A percentile compares a stretch with the other conserved stretches of the same genome.
Conservation (phyloP, 2,329 filamentous ascomycete genomes). For the Pseudogymnoascus sp. region DNA sequence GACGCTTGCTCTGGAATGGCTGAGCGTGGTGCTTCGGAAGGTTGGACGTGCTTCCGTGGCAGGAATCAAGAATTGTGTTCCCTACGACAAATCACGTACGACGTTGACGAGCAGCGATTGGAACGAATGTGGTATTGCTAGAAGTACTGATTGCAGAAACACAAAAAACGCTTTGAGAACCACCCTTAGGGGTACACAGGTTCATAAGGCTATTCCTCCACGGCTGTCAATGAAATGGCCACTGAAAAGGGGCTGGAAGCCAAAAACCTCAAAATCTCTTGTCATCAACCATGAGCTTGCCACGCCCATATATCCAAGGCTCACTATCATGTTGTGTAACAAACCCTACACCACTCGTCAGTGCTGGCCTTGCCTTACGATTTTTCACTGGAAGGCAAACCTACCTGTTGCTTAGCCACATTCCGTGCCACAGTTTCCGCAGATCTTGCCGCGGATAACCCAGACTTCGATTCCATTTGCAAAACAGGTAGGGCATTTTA, state of each 20-base stretch:
- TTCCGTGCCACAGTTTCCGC: slow-evolving; percentile 42
- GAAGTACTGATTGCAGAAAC: not conserved
- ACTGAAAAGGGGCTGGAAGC: not conserved
- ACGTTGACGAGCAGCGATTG: not conserved
- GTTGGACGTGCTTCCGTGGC: not conserved
- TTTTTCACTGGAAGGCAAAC: not conserved
- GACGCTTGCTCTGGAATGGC: not conserved
- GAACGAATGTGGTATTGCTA: slow-evolving; percentile 1
- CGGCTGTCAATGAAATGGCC: not conserved
- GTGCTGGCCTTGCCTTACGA: not conserved
- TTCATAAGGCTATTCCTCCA: not conserved
- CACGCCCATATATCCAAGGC: not conserved
- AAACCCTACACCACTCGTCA: not conserved
- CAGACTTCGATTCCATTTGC: slow-evolving; percentile 42
- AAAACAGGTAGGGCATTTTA: slow-evolving; percentile 43
- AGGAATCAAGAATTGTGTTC: not conserved
- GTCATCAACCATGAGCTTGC: not conserved
- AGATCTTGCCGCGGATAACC: slow-evolving; percentile 45
- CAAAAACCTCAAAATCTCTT: not conserved
- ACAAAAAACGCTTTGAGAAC: not conserved
- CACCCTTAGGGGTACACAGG: not conserved
- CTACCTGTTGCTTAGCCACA: slow-evolving; percentile 22
- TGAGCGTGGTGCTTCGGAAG: not conserved
- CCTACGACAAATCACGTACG: not conserved
- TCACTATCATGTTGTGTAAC: not conserved